These are phyloP conservation scores for Elsinoe australis DNA, from an alignment of 2,329 filamentous ascomycete species.

Conservation along the genomic window DNA sequence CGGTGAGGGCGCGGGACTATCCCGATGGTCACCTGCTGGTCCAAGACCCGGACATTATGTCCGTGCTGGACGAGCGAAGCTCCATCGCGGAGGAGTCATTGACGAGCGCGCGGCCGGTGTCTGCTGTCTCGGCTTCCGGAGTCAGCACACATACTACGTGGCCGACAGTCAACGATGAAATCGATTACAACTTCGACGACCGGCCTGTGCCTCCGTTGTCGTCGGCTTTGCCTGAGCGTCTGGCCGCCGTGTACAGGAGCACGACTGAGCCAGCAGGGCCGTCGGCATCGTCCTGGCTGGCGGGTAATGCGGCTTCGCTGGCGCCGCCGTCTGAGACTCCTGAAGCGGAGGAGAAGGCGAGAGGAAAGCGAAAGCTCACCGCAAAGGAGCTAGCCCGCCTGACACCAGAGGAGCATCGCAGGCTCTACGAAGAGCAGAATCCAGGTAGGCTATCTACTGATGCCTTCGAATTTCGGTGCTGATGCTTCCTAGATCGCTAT, in stretches of 20 bases:
- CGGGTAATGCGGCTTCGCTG: neutral
- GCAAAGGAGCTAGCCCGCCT: no score
- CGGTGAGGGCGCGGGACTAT: neutral
- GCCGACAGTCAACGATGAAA: no score
- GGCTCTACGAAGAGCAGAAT: neutral
- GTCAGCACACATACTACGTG: no score
- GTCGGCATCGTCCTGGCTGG: no score
- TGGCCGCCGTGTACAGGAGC: no score
- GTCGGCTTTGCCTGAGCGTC: no score
- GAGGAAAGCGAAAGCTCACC: no score
- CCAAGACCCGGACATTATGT: neutral
- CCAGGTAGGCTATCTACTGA: neutral
- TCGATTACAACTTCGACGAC: conserved; percentile 4
- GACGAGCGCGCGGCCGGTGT: neutral
- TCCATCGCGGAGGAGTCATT: neutral
- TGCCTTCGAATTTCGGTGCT: neutral
- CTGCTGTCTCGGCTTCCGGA: neutral
- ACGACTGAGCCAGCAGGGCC: no score
- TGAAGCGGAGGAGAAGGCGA: neutral
- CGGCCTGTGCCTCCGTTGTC: no score
- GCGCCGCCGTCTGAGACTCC: neutral
- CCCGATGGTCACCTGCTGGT: neutral
- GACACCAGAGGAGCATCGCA: neutral
- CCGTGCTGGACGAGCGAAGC: neutral
- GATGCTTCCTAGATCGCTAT: neutral